Base-by-base conservation (phyloP, 164 flowering plant genomes). In the Chloranthus sessilifolius region DNA sequence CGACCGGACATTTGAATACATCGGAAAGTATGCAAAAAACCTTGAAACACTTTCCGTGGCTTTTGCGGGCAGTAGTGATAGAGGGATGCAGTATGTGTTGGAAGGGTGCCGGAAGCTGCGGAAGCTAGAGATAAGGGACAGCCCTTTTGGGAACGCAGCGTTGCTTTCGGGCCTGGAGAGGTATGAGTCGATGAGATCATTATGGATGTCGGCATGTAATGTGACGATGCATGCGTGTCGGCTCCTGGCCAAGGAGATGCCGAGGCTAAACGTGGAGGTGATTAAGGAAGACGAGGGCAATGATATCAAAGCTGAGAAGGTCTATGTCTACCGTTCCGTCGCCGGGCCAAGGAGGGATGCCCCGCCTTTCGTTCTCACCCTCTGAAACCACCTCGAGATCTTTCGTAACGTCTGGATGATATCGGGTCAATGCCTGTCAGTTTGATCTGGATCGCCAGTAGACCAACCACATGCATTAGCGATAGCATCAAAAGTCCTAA, bases 201-300 rank as follows among this genome's bases (percentile, higher is more conserved):
- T 85, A 3, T 88, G 96, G 96, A 85, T 88, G 91, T 88, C 97
- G 2, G 69, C 85, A 1, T 88, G 95, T 72, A 58, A 68, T 9
- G 69, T 85, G 41, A 82, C 88, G 5, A 71, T 79, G 75, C 61
- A 62, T 45, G 96, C 70, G 0, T 85, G 94, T 47, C 58, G 63
- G 59, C 43, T 44, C 3, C 57, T 88, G 63, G 90, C 86, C 0
- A 64, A 48, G 51, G 60, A 77, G 61, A 79, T 67, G 84, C 92
- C 96, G 1, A 71, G 83, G 66, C 46, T 88, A 58, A 84, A 84
- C 47, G 89, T 87, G 48, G 96, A 87, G 66, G 92, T 87, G 29
- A 88, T 88, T 43, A 73, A 73, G 52, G 94, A 88, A 30, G 83
- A 73, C n/a, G 82, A 64, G 40, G 59, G 66, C 55, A 77, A 79